Evolutionary conservation across 202 grass and related monocot genomes (phyloP), one percentile per base, ranked within the genome.

Genomic region (Setaria italica): DNA sequence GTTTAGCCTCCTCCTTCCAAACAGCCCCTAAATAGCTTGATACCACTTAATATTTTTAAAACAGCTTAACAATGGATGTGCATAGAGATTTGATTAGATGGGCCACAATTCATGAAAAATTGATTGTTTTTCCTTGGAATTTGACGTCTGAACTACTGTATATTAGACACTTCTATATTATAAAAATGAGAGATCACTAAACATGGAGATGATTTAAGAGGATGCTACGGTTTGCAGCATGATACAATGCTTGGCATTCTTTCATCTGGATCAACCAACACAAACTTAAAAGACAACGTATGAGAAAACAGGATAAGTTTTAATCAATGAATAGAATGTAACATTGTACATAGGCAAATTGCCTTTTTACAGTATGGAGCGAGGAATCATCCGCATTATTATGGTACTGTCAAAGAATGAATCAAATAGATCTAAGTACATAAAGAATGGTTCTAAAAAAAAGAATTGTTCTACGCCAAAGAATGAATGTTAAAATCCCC

Each of bases 401-500:
- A 60, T 66, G 70, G 32, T 25, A 77, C 53, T 70, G 53, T 33
- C 79, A 85, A 88, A 85, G 47, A 88, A 85, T 78, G 77, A 84
- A 87, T 82, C n/a, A 68, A 89, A 89, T 82, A 56, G 54, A 82
- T 62, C 35, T 68, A 72, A 72, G 41, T 90, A 88, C 65, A 88
- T 47, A 74, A 82, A 82, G 79, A 90, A 86, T 67, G 39, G 57
- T 87, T 77, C 20, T 79, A 47, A n/a, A 11, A 46, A 78, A n/a
- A 77, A 14, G 42, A 77, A 12, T 72, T 25, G 57, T 80, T 76
- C 41, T 88, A 57, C 4, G 19, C 10, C 71, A 33, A 81, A 70
- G 62, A 72, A 15, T 37, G 48, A 65, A 78, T 72, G 77, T 51
- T 57, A 20, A 79, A 42, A 55, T 34, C 41, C 83, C 67, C 74